Evolutionary conservation across 1,139 yeast genomes (phyloP).

Genomic region (Pichia sp.): DNA sequence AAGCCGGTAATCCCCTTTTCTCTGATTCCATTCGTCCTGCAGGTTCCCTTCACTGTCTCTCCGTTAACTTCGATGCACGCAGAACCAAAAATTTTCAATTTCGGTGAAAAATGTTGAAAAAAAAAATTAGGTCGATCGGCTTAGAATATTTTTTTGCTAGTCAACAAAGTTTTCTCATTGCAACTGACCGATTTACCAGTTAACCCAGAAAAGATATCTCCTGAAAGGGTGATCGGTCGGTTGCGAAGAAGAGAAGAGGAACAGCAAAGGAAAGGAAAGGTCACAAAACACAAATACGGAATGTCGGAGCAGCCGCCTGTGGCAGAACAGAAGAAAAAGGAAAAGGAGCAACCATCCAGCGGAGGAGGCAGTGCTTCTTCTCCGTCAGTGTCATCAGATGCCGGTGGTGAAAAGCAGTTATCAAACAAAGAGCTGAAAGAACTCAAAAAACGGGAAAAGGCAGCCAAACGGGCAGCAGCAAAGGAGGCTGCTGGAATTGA

Average conservation of each 20-base stretch:
- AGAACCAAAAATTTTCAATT: background rate
- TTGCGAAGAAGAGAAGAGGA: too few species aligned
- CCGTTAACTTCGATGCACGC: background rate
- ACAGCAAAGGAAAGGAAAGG: background rate
- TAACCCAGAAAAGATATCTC: background rate
- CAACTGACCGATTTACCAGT: background rate
- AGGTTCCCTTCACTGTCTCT: background rate
- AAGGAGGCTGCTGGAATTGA: slow-evolving; percentile 37
- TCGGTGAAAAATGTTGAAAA: background rate
- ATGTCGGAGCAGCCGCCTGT: background rate
- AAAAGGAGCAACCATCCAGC: background rate
- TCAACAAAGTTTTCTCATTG: background rate
- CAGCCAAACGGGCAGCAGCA: slow-evolving; percentile 78
- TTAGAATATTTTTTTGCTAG: background rate
- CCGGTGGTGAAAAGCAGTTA: slow-evolving; percentile 33
- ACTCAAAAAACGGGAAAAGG: slow-evolving; percentile 81
- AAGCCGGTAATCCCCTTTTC: background rate
- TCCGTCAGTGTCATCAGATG: slow-evolving; percentile 2
- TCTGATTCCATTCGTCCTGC: background rate
- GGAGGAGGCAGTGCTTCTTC: slow-evolving; percentile 1
- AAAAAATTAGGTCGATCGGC: background rate
- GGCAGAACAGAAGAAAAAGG: slow-evolving; percentile 1
- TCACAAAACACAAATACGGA: background rate
- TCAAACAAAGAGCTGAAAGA: slow-evolving; percentile 85
- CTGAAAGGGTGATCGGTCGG: too few species aligned